Evolutionary conservation across 2,329 filamentous ascomycete species (phyloP).

Genomic region (Claviceps monticola): DNA sequence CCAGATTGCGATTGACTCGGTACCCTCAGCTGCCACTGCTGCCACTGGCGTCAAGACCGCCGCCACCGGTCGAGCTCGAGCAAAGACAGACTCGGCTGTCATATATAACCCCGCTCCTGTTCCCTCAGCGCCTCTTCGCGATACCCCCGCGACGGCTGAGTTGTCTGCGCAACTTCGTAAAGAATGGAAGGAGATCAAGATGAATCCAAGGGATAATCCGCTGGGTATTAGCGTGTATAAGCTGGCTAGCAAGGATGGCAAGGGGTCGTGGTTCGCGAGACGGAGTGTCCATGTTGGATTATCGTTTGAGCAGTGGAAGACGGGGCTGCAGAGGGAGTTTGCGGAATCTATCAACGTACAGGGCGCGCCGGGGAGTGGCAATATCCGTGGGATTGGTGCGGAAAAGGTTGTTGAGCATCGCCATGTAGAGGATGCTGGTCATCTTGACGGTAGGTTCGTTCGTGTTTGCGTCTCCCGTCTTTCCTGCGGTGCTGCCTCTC

Average conservation of each 20-base stretch:
- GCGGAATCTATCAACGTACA: slow-evolving; percentile 59
- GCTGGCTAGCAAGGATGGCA: slow-evolving; percentile 61
- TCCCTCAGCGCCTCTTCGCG: slow-evolving; percentile 19
- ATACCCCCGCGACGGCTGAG: slow-evolving; percentile 28
- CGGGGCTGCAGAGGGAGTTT: slow-evolving; percentile 67
- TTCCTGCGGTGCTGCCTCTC: neutral
- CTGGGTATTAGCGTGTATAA: slow-evolving; percentile 69
- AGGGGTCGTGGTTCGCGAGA: slow-evolving; percentile 80
- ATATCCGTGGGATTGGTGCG: slow-evolving; percentile 73
- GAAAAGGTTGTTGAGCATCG: slow-evolving; percentile 58
- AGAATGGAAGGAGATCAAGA: slow-evolving; percentile 77
- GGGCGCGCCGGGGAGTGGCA: slow-evolving; percentile 55
- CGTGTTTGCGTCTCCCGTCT: too few species aligned
- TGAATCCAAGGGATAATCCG: slow-evolving; percentile 59
- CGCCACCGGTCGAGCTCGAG: slow-evolving; percentile 33
- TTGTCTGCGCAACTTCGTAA: slow-evolving; percentile 45
- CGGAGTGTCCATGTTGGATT: slow-evolving; percentile 70
- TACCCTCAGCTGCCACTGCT: slow-evolving; percentile 38
- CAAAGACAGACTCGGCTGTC: slow-evolving; percentile 40
- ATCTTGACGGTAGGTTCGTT: slow-evolving; percentile 41
- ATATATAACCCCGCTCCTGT: slow-evolving; percentile 36
- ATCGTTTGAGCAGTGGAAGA: slow-evolving; percentile 64
- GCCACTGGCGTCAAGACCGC: slow-evolving; percentile 17
- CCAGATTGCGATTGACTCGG: slow-evolving; percentile 61
- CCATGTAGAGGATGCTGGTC: slow-evolving; percentile 42